Base-by-base conservation (phyloP, 306 rosid species). In the Vicia faba region DNA sequence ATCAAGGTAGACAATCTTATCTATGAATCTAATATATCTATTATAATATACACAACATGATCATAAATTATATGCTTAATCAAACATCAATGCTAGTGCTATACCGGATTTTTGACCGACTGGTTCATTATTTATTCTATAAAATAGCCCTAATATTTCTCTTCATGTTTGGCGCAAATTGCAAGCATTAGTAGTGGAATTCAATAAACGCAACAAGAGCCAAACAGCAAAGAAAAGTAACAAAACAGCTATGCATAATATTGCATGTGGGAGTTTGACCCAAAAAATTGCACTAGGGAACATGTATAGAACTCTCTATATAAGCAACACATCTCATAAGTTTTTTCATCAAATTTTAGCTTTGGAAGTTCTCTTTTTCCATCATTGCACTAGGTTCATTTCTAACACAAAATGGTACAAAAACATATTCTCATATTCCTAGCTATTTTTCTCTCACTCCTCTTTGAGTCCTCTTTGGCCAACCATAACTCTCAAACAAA, bases 331-430 rank as follows among this genome's bases (percentile, higher is more conserved):
- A 26, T 5, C 4, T 48, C 62, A 36, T 53, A 57, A n/a, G 16
- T 63, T 50, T 61, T 77, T 55, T 72, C 57, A 14, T 29, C 69
- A 66, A 67, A 3, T 51, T 51, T 63, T 1, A 10, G n/a, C 36
- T 4, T 58, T 43, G 20, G 29, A 18, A 38, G 0, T 5, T 61
- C 31, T 61, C 33, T 65, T 75, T 3, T 25, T 25, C 13, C 10
- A n/a, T 16, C 8, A 19, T 5, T 7, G 6, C 3, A 31, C 4
- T 20, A 40, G 14, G 19, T 69, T 50, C 28, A 57, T 11, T 29
- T 64, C 11, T 6, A 28, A n/a, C 5, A n/a, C 23, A 64, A 39
- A n/a, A 88, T 88, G 95, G 71, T 80, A 4, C 75, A 66, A 44
- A 54, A 76, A 19, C 61, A 39, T 66, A 49, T 29, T 57, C 68